Conservation (phyloP, 768 basidiomycete genomes). For the Boletus reticuloceps region DNA sequence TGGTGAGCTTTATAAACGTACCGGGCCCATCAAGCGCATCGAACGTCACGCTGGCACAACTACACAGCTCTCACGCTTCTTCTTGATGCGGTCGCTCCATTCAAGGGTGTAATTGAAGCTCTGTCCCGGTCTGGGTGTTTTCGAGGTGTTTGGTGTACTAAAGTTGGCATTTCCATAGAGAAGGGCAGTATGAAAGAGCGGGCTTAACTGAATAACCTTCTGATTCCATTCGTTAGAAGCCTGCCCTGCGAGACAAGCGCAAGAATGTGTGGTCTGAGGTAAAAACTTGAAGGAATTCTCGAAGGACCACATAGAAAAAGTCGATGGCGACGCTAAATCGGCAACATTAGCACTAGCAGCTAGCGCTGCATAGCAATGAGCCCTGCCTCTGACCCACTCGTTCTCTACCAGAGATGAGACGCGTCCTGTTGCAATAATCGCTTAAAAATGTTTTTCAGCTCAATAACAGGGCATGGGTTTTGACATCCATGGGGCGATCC, state of each 20-base stretch:
- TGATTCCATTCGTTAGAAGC: slow-evolving; percentile 16
- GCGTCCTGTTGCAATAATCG: slow-evolving; percentile 8
- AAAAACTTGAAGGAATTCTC: slow-evolving; percentile 6
- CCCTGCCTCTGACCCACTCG: slow-evolving; percentile 20
- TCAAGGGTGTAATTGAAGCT: slow-evolving; percentile 8
- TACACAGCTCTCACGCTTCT: slow-evolving; percentile 12
- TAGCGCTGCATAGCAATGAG: slow-evolving; percentile 14
- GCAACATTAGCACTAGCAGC: slow-evolving; percentile 4
- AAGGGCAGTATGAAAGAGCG: not conserved
- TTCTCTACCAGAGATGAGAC: slow-evolving; percentile 5
- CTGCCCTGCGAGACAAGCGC: not conserved
- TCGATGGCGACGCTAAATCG: slow-evolving; percentile 8
- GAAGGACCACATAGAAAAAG: slow-evolving; percentile 7
- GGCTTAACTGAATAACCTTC: slow-evolving; percentile 4
- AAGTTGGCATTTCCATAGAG: slow-evolving; percentile 3
- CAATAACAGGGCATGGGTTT: slow-evolving; percentile 11
- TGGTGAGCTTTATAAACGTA: slow-evolving; percentile 8
- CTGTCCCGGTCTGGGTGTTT: slow-evolving; percentile 1
- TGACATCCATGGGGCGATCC: slow-evolving; percentile 8
- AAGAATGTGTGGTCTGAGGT: slow-evolving; percentile 1
- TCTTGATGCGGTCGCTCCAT: slow-evolving; percentile 5
- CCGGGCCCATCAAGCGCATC: slow-evolving; percentile 14
- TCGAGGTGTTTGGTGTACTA: slow-evolving; percentile 2
- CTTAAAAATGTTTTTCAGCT: slow-evolving; percentile 19
- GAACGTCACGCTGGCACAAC: slow-evolving; percentile 15